Evolutionary conservation across 179 eudicot genomes (phyloP).

Genomic region (Spinacia oleracea): DNA sequence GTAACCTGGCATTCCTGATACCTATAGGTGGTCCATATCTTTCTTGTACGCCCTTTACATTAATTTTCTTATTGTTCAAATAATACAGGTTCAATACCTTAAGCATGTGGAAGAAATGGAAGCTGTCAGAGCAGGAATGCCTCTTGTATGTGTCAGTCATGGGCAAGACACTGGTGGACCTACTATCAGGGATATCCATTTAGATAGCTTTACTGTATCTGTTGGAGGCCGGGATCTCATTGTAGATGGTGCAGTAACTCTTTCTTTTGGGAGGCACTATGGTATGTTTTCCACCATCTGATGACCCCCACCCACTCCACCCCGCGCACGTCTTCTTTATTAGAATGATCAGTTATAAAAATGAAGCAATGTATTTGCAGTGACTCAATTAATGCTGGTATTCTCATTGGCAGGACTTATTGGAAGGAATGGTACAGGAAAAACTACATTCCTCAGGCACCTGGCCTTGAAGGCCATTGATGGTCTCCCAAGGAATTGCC

Average conservation of each 20-base stretch:
- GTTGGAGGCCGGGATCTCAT: constrained; percentile 98
- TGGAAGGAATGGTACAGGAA: constrained; percentile 99
- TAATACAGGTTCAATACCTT: constrained; percentile 70
- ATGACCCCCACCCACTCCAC: background rate
- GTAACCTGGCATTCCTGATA: background rate
- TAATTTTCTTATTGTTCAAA: constrained; percentile 9
- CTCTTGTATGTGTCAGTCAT: constrained; percentile 71
- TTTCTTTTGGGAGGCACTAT: constrained; percentile 90
- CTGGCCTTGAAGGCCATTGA: constrained; percentile 95
- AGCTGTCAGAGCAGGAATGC: constrained; percentile 96
- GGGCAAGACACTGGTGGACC: constrained; percentile 62
- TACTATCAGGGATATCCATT: constrained; percentile 73
- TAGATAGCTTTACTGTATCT: constrained; percentile 88
- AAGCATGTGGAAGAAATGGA: constrained; percentile 94
- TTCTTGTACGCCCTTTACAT: constrained; percentile 5
- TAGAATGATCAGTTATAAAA: background rate
- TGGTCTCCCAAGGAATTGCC: constrained; percentile 93
- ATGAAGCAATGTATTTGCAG: background rate
- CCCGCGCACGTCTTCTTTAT: background rate
- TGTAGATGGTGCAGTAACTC: constrained; percentile 75
- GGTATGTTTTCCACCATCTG: constrained; percentile 46
- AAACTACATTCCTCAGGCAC: constrained; percentile 94
- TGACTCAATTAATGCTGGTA: constrained; percentile 3
- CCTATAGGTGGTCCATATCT: background rate
- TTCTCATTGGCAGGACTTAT: constrained; percentile 67